Base-by-base conservation (phyloP, 352 stramenopile genomes). In the Blastocystis sp. region DNA sequence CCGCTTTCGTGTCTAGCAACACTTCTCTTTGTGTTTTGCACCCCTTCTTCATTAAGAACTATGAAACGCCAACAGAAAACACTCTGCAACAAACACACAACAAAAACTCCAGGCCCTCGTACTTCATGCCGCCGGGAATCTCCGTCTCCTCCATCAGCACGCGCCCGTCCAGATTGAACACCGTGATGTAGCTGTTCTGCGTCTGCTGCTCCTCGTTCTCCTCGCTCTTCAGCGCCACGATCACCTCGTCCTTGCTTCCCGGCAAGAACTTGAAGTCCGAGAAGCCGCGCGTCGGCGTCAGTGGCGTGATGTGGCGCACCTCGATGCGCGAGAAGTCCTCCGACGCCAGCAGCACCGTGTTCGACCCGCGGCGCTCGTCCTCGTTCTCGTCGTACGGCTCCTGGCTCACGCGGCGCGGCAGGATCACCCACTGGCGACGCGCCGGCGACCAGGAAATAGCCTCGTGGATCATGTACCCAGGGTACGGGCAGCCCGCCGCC, bases 401-500 rank as follows among this genome's bases (percentile, higher is more conserved):
- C 1, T 91, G 93, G 71, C 95, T 98, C 81, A 99, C 94, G 69
- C 96, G 94, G 10, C 97, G 93, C 17, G 97, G 97, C 70, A 98
- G 91, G 74, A 99, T 96, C 48, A 98, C 96, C 97, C 97, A 99
- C 90, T 98, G 95, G 21, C 94, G 93, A 81, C 95, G 93, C 70
- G 96, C 90, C 28, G 92, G 89, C 81, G 94, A 97, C 96, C 96
- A 99, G 76, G 97, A 93, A 79, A 98, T 97, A n/a, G 96, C 95
- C 90, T 99, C 97, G 91, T 98, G 96, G 60, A 98, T 96, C 38
- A 98, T 93, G 89, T 98, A 97, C 6, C 94, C 94, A 57, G 94
- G 95, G 90, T 93, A 94, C 42, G 93, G 92, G 52, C 93, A 95
- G 43, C 92, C 94, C 11, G 98, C 90, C 24, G 92, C 94, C 19